Evolutionary conservation across 768 basidiomycete species (phyloP), one percentile per base, ranked within the genome.

Genomic region (Daedaleopsis sinensis): DNA sequence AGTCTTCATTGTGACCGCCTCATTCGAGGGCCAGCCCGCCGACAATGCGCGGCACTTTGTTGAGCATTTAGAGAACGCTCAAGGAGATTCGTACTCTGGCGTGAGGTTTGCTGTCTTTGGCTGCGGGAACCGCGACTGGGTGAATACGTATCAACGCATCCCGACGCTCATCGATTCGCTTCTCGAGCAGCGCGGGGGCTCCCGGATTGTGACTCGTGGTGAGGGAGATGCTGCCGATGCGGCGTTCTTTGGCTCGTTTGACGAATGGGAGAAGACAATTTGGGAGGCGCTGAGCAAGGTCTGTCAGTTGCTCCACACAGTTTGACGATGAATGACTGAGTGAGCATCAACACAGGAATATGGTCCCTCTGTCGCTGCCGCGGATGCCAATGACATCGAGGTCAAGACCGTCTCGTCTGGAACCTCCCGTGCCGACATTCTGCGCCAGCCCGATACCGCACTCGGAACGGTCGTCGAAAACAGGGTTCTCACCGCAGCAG

Each of bases 121-220:
- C 1, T 81, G 80, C 62, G 82, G 82, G 2, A 79, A 83, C 68
- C 73, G 71, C 39, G 82, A 83, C 61, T 83, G 82, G 82, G 71
- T 71, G 15, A 66, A 72, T 46, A 81, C 81, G 11, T 83, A 76
- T 68, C 80, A 82, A 63, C 76, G 76, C 32, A 77, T 83, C 24
- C 82, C 82, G 11, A 75, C 39, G 38, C 68, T 80, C 7, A 70
- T 76, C 57, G 81, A 82, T 64, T 67, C 64, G 27, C 58, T 74
- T 13, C 71, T 78, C 39, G 68, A 63, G 23, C 66, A 67, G 36
- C 65, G 58, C 21, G 80, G 81, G 1, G 81, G 68, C 12, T 68
- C 67, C 35, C 68, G 78, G n/a, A 70, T 83, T 4, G 54, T 76
- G 10, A 58, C 67, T 7, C 72, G 78, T 21, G 80, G 79, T 0